These are phyloP conservation scores for Euryodendron excelsum DNA, from an alignment of 148 eudicot genomes.

Conservation along the genomic window DNA sequence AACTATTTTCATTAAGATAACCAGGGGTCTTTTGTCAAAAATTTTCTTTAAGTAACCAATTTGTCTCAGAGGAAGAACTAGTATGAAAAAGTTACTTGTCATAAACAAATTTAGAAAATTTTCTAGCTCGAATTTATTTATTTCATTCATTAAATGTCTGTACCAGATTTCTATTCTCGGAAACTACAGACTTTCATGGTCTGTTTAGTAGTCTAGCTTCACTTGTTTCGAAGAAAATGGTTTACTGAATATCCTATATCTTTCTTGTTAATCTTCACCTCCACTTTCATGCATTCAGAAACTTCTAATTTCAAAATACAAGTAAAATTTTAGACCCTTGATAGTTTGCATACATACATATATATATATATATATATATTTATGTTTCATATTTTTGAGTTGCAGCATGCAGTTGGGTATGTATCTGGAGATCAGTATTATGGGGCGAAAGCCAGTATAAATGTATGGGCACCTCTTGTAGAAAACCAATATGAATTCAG, in stretches of 20 bases:
- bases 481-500: constrained; percentile 80
- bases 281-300: too few species aligned
- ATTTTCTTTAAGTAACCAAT: not conserved
- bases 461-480: constrained; percentile 86
- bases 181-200: constrained; percentile 31
- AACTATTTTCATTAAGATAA: not conserved
- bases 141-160: constrained; percentile 20
- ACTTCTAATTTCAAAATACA: too few species aligned
- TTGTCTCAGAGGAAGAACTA: not conserved
- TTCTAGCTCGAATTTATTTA: constrained; percentile 26
- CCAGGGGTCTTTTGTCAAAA: not conserved
- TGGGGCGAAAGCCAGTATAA: constrained; percentile 91
- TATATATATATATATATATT: too few species aligned
- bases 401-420: constrained; percentile 96
- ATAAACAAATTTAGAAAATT: constrained; percentile 9
- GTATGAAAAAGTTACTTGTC: not conserved
- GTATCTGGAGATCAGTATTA: constrained; percentile 80
- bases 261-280: too few species aligned
- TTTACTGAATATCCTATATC: too few species aligned
- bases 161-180: constrained; percentile 30
- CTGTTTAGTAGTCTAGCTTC: not conserved
- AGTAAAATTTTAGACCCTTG: too few species aligned
- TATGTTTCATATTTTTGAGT: not conserved
- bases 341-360: too few species aligned
- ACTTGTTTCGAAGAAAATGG: not conserved